phyloP scores from a whole-genome alignment of 225 moss, liverwort and hornwort genomes.

The Marchantia paleacea region DNA sequence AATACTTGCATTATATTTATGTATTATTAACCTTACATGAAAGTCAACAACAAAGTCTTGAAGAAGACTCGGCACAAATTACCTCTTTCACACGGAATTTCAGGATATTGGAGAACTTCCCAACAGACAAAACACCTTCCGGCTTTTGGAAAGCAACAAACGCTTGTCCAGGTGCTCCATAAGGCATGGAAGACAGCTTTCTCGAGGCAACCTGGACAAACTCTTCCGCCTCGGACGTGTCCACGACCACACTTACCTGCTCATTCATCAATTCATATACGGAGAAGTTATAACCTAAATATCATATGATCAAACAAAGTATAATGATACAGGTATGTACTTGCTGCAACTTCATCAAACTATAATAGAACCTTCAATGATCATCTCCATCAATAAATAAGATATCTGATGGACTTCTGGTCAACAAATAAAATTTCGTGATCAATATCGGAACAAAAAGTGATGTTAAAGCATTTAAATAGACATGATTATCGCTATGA shows the following conservation, averaged over 20 bases:
- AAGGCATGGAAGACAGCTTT: conserved; percentile 71
- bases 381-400: too few species aligned
- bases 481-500: too few species aligned
- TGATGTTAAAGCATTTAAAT: too few species aligned
- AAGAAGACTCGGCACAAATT: neutral
- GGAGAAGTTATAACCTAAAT: neutral
- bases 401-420: too few species aligned
- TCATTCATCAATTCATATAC: conserved; percentile 1
- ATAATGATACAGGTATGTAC: too few species aligned
- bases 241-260: conserved; percentile 75
- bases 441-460: too few species aligned
- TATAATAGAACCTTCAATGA: too few species aligned
- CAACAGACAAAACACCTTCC: conserved; percentile 51
- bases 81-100: conserved; percentile 83
- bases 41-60: neutral
- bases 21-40: neutral
- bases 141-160: conserved; percentile 74
- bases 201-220: conserved; percentile 52
- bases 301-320: too few species aligned
- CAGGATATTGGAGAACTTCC: conserved; percentile 70
- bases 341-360: neutral
- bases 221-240: conserved; percentile 59
- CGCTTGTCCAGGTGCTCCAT: conserved; percentile 67
- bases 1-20: too few species aligned
- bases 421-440: too few species aligned